Base-by-base conservation (phyloP, 2,329 filamentous ascomycete genomes). In the Diaporthe citri region DNA sequence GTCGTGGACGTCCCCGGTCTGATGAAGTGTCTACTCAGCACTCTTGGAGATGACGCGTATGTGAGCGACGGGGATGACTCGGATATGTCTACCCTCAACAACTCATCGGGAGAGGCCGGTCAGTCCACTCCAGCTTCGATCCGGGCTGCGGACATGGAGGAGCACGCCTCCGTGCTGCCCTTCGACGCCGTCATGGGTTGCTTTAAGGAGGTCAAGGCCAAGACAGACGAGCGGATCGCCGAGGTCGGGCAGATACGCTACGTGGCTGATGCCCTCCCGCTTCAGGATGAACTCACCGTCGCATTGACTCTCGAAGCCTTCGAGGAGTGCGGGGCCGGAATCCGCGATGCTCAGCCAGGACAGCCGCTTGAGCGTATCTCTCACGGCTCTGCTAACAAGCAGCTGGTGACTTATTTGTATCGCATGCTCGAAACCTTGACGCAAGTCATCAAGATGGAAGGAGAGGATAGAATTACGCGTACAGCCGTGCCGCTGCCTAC, bases 231-330 rank as follows among this genome's bases (percentile, higher is more conserved):
- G 5, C 7, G 39, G 15, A 69, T 75, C 13, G 57, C 39, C 15
- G 43, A 75, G 39, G 36, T 57, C 3, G 80, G 78, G 8, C 41
- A 52, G 22, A 25, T 25, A n/a, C 36, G 43, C 25, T 74, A 74
- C 22, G 28, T 41, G 10, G 13, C 36, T 12, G 31, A 62, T 4
- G 64, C n/a, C 31, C 31, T 74, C 15, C 72, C 72, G 3, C 43
- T 57, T 22, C 39, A 46, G 39, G 73, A 73, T 12, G 57, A 72
- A 52, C 76, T 85, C 39, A 79, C 79, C 41, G 51, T 79, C 1
- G 62, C 80, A 2, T 76, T 84, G 1, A 59, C 83, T 1, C 43
- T 84, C 1, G 83, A 86, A 59, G 82, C 83, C 1, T 83, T 85
- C 41, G 80, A 83, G 28, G 46, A 81, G 60, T 78, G 85, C 0